Percentiles rank a stretch among this genome's conserved stretches.
Evolutionary conservation across 2,329 filamentous ascomycete genomes (phyloP).

Genomic region (Penicillium sp.): DNA sequence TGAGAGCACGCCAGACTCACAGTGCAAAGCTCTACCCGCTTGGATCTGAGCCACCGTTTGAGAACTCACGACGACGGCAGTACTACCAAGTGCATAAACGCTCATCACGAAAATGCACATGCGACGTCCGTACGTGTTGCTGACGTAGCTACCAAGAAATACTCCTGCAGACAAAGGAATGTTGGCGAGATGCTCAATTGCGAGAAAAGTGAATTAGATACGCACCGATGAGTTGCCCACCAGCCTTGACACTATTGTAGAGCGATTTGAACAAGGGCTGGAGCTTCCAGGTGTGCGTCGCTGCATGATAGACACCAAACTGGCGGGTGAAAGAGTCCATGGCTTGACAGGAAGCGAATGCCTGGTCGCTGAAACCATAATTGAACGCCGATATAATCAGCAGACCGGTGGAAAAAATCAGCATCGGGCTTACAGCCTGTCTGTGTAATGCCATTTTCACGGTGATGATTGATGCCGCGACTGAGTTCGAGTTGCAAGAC

Average conservation of each 20-base stretch:
- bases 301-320: conserved; percentile 9
- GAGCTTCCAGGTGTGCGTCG: background rate
- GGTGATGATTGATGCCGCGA: too few relatives aligned
- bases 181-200: background rate
- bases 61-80: conserved; percentile 14
- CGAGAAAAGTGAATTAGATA: too few relatives aligned
- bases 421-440: conserved; percentile 7
- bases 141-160: conserved; percentile 12
- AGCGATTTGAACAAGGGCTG: conserved; percentile 9
- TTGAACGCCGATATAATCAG: conserved; percentile 10
- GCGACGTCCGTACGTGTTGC: conserved; percentile 13
- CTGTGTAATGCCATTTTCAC: conserved; percentile 4
- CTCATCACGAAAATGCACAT: conserved; percentile 16
- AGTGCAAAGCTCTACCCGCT: conserved; percentile 11
- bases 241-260: conserved; percentile 14
- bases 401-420: conserved; percentile 7
- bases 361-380: conserved; percentile 17
- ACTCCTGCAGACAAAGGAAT: conserved; percentile 6
- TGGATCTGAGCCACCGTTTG: conserved; percentile 11
- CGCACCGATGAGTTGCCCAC: conserved; percentile 9
- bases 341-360: conserved; percentile 11
- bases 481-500: too few relatives aligned
- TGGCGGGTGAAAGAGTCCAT: conserved; percentile 11
- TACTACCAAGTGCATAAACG: conserved; percentile 12
- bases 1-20: too few relatives aligned